Conservation (phyloP, 495 filamentous ascomycete species). For the Barbatosphaeria neglecta region DNA sequence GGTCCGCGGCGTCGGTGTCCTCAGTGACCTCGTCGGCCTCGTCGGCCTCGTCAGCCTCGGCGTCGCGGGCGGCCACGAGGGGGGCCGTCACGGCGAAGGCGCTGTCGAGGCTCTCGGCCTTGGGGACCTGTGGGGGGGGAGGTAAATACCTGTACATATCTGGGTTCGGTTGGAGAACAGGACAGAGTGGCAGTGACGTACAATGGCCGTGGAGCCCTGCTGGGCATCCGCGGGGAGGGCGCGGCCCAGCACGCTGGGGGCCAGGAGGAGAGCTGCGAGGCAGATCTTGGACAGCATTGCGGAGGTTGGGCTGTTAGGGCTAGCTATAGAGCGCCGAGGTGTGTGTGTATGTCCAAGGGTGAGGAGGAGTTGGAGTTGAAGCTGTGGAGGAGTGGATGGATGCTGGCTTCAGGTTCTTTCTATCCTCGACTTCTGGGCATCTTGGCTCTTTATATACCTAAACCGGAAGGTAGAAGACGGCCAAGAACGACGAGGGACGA, state of each 20-base stretch:
- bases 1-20: not conserved
- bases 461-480: too few relatives aligned
- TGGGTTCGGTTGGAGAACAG: not conserved
- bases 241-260: slow-evolving; percentile 1
- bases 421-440: too few relatives aligned
- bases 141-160: too few relatives aligned
- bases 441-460: too few relatives aligned
- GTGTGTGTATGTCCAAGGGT: too few relatives aligned
- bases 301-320: not conserved
- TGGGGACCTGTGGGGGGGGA: not conserved
- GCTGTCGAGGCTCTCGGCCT: not conserved
- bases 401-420: too few relatives aligned
- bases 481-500: too few relatives aligned
- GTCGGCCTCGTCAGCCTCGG: not conserved
- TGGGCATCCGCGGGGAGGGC: slow-evolving; percentile 1
- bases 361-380: not conserved
- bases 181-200: not conserved
- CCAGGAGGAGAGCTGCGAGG: slow-evolving; percentile 5
- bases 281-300: slow-evolving; percentile 6
- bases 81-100: not conserved
- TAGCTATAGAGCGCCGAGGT: not conserved
- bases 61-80: not conserved
- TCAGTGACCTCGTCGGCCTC: not conserved
- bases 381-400: too few relatives aligned
- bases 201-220: not conserved